Conservation (phyloP, 106 monocot genomes). For the Allium sativum region DNA sequence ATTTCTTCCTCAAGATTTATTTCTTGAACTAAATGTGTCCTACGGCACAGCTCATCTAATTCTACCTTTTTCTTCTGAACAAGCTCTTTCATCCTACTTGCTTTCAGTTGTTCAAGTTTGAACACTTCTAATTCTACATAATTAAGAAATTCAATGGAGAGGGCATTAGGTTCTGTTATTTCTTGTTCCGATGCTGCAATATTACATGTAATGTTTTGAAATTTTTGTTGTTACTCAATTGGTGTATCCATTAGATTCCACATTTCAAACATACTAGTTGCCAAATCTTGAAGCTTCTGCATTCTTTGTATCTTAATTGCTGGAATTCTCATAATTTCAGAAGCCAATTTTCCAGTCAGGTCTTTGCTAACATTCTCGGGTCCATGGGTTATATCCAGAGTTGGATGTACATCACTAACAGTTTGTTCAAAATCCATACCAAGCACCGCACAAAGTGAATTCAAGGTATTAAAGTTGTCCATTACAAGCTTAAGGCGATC, state of each 20-base stretch:
- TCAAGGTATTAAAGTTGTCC: slow-evolving; percentile 28
- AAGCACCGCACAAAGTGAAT: slow-evolving; percentile 41
- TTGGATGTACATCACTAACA: slow-evolving; percentile 28
- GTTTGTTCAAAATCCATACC: slow-evolving; percentile 47
- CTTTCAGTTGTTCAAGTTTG: slow-evolving; percentile 50
- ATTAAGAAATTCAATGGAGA: slow-evolving; percentile 46
- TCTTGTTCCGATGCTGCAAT: slow-evolving; percentile 76
- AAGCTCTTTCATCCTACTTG: slow-evolving; percentile 61
- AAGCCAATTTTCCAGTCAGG: slow-evolving; percentile 34
- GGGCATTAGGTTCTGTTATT: slow-evolving; percentile 42
- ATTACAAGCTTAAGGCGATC: slow-evolving; percentile 37
- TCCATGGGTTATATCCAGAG: slow-evolving; percentile 27
- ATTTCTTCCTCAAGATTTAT: slow-evolving; percentile 12
- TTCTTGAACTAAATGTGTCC: slow-evolving; percentile 32
- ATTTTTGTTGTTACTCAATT: slow-evolving; percentile 54
- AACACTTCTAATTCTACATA: slow-evolving; percentile 43
- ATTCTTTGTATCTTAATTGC: slow-evolving; percentile 57
- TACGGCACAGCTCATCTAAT: slow-evolving; percentile 37
- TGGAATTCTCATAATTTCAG: slow-evolving; percentile 30
- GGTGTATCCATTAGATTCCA: slow-evolving; percentile 87
- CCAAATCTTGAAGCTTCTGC: slow-evolving; percentile 88
- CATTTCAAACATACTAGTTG: slow-evolving; percentile 47
- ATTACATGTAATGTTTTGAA: slow-evolving; percentile 55
- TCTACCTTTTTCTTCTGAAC: slow-evolving; percentile 51
- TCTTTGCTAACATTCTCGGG: slow-evolving; percentile 32